Base-by-base conservation (phyloP, 768 basidiomycete genomes). In the Mycena kentingensis region DNA sequence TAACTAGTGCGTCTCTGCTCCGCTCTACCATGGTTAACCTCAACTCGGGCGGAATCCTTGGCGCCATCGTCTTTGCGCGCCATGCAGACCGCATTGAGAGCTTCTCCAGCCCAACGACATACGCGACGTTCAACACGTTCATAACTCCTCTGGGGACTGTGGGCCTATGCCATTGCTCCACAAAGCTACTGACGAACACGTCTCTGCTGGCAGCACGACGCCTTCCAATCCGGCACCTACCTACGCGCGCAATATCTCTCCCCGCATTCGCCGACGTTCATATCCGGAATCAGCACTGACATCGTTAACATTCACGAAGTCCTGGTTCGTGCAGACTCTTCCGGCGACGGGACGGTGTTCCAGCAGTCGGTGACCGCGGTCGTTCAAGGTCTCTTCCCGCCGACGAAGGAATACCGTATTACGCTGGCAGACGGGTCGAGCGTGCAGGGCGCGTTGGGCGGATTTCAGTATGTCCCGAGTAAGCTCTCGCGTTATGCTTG, bases 351-450 rank as follows among this genome's bases (percentile, higher is more conserved):
- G 5, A 72, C 70, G 12, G 79, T 82, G 24, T 76, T 82, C 38
- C 74, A 73, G 52, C 78, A 82, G 50, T 78, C 77, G 7, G 77
- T 79, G 18, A 68, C 75, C 11, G 79, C 82, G 4, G 64, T 82
- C 38, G 67, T 77, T 2, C 82, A 83, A 58, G 81, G 81, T 7
- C 61, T 82, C n/a, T 81, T 75, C 68, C 81, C 81, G 1, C 58
- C 63, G 1, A 74, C 73, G 10, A 44, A 19, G 8, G 51, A 63
- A 11, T 71, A 73, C 22, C 74, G 64, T 38, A 74, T 72, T 35
- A 74, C 74, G 0, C 67, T 84, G 21, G 81, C 81, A 1, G 78
- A 84, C 47, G 75, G 78, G 2, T 68, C 76, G 16, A 74, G 60
- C 12, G 63, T 83, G 50, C 60, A 67, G 1, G 75, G 75, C 22